Evolutionary conservation across 345 rosid species (phyloP).

Genomic region (Brassica incana): DNA sequence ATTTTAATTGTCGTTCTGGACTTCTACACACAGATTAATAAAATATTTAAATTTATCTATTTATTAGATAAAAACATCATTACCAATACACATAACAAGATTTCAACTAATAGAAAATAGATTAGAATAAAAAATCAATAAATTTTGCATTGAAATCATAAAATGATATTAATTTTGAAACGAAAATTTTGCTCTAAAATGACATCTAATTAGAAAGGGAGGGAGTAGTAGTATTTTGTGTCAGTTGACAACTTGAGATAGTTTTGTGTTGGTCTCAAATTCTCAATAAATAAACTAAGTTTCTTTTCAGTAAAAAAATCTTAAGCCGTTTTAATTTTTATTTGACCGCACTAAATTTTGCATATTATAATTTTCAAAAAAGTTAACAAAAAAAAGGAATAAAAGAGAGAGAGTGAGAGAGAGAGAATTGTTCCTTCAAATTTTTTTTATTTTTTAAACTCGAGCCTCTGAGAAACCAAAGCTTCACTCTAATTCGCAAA

Average conservation of each 20-base stretch:
- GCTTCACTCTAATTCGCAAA: background rate
- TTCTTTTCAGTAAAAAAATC: background rate
- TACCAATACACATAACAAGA: too few relatives aligned
- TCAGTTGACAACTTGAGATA: background rate
- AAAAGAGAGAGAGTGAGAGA: slow-evolving; percentile 20
- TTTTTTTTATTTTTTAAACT: too few relatives aligned
- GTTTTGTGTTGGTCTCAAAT: background rate
- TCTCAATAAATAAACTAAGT: background rate
- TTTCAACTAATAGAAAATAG: too few relatives aligned
- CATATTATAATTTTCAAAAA: background rate
- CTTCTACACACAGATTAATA: too few relatives aligned
- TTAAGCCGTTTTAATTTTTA: background rate
- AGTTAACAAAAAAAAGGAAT: slow-evolving; percentile 15
- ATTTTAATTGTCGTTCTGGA: background rate
- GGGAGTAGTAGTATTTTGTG: background rate
- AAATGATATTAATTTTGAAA: too few relatives aligned
- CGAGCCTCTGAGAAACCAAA: background rate
- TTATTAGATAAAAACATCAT: too few relatives aligned
- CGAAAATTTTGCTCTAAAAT: too few relatives aligned
- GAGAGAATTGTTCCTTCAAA: background rate
- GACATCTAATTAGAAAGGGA: too few relatives aligned
- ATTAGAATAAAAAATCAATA: background rate
- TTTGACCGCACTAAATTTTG: slow-evolving; percentile 1
- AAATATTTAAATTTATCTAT: too few relatives aligned
- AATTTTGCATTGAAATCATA: background rate